Evolutionary conservation across 2,329 filamentous ascomycete species (phyloP), one percentile per base, ranked within the genome.

Genomic region (Fusarium phyllophilum): DNA sequence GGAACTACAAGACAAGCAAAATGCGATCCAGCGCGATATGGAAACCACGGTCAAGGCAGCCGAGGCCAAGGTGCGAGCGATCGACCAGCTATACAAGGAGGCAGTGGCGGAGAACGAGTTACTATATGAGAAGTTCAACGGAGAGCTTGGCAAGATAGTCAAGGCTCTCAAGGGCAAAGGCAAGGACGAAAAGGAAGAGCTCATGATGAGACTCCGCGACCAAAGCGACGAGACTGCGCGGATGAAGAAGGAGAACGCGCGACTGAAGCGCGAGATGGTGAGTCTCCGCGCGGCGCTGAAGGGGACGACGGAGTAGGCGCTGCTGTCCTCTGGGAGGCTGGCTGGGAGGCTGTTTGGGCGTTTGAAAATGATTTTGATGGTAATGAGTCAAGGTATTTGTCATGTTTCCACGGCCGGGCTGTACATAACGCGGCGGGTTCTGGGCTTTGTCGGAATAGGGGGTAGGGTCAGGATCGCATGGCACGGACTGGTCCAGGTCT

Each of bases 71-170:
- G 91, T 92, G 67, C 93, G 91, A 77, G 92, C 93, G 45, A 90
- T 98, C 60, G 95, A 98, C 80, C 93, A 97, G 82, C 85, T 97
- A 58, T 97, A 97, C 84, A 93, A 94, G 74, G 94, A 97, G 79
- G 90, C 92, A 22, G 94, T 91, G 77, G 93, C 94, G 0, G 96
- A 98, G 85, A 98, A 98, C 77, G 95, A 98, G 83, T 89, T 96
- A 36, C 86, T 98, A 62, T 98, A 98, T 82, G 93, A 96, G 75
- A 92, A 92, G 69, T 97, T 98, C 85, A 97, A 98, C 78, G 89
- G 91, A n/a, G 96, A 98, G 83, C 85, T 98, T 54, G 92, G 90
- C 76, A 94, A 93, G 84, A 93, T 98, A 68, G 87, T 95, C 48
- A 92, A 90, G 81, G 93, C 92, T 45, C 87, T 96, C 54, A 90